These are phyloP conservation scores for Closterium sp. DNA, from an alignment of 139 green algal species.

Conservation along the genomic window DNA sequence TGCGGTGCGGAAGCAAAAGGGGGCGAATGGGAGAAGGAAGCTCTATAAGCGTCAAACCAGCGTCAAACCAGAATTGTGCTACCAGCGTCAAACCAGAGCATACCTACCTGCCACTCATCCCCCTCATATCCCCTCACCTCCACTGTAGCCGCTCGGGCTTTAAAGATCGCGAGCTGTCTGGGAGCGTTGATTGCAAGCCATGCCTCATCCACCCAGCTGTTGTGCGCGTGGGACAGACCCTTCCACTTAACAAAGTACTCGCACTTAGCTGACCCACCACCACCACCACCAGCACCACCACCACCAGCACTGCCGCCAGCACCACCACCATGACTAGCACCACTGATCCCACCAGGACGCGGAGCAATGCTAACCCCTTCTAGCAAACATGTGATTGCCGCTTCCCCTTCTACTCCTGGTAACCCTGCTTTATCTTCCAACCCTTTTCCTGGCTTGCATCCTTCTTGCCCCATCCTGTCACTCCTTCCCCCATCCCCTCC, in stretches of 20 bases:
- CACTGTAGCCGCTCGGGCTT: not conserved
- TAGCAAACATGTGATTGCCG: not conserved
- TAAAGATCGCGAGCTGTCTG: not conserved
- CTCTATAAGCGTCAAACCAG: too few species aligned
- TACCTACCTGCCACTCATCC: too few species aligned
- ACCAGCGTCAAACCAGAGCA: too few species aligned
- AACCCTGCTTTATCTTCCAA: not conserved
- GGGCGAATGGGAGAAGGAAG: not conserved
- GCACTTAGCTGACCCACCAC: not conserved
- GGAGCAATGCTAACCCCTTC: not conserved
- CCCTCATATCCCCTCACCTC: not conserved
- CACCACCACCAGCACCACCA: not conserved
- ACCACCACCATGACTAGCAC: not conserved
- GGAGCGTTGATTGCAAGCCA: not conserved
- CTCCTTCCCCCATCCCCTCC: too few species aligned
- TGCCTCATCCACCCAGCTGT: not conserved
- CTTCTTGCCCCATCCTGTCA: too few species aligned
- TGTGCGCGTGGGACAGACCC: not conserved
- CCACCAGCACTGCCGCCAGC: not conserved
- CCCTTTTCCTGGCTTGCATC: not conserved
- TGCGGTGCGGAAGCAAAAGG: not conserved
- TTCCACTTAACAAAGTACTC: not conserved
- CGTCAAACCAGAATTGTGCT: too few species aligned
- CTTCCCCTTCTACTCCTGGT: not conserved
- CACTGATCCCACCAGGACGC: not conserved